These are phyloP conservation scores for Pythium angustatum DNA, from an alignment of 352 stramenopile genomes.

Conservation along the genomic window DNA sequence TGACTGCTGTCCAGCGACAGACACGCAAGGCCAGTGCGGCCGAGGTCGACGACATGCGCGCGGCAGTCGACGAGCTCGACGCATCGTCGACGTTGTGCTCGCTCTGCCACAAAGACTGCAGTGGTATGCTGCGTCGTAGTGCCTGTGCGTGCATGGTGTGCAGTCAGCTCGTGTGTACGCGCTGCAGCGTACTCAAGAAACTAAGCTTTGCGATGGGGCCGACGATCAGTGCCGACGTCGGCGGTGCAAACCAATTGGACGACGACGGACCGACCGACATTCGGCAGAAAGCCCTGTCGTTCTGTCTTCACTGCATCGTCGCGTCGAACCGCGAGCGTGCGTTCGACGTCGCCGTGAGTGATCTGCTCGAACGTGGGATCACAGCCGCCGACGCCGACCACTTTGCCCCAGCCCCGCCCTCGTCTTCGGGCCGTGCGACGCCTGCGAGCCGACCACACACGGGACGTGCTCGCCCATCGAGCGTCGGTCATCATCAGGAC, in stretches of 20 bases:
- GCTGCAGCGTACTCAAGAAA: constrained; percentile 29
- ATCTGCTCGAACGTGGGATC: constrained; percentile 24
- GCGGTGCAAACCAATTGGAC: constrained; percentile 1
- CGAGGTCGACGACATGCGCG: constrained; percentile 21
- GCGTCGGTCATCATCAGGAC: constrained; percentile 3
- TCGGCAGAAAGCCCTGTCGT: constrained; percentile 29
- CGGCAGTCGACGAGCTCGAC: constrained; percentile 12
- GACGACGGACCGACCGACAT: constrained; percentile 17
- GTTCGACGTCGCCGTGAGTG: constrained; percentile 23
- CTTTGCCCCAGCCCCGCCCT: not conserved
- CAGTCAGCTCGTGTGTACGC: constrained; percentile 29
- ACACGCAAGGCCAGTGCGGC: constrained; percentile 1
- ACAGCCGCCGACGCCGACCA: not conserved
- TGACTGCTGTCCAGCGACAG: constrained; percentile 16
- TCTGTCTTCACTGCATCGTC: constrained; percentile 32
- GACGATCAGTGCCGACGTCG: constrained; percentile 16
- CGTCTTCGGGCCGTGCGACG: not conserved
- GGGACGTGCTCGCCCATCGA: constrained; percentile 17
- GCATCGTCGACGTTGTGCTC: constrained; percentile 4
- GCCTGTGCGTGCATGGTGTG: constrained; percentile 29
- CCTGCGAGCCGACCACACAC: constrained; percentile 7
- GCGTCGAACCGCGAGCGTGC: constrained; percentile 26
- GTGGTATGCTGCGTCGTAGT: constrained; percentile 20
- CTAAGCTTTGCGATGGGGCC: constrained; percentile 31
- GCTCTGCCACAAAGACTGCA: constrained; percentile 26